Evolutionary conservation across 345 rosid species (phyloP).

Genomic region (Eucalyptus shirleyi): DNA sequence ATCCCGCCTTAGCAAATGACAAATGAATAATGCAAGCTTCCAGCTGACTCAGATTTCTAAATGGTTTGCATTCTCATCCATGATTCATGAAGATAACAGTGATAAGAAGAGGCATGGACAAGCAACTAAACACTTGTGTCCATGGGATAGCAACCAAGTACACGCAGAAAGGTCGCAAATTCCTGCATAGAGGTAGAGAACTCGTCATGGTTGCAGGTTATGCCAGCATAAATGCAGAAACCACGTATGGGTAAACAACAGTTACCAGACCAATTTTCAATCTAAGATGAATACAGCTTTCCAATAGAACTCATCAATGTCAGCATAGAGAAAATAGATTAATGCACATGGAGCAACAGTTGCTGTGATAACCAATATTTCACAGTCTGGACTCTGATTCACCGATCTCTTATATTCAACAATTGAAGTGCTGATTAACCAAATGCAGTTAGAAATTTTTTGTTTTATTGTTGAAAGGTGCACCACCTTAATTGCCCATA

Average conservation of each 20-base stretch:
- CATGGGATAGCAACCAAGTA: slow-evolving; percentile 56
- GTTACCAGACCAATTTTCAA: background rate
- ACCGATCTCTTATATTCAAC: background rate
- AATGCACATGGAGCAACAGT: background rate
- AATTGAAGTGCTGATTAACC: background rate
- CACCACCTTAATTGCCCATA: background rate
- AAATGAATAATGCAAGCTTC: background rate
- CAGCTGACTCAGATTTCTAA: background rate
- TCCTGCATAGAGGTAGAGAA: slow-evolving; percentile 19
- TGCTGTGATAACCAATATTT: background rate
- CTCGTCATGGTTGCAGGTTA: background rate
- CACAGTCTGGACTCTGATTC: background rate
- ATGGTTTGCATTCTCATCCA: background rate
- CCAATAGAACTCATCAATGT: background rate
- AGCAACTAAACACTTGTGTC: slow-evolving; percentile 4
- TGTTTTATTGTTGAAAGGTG: background rate
- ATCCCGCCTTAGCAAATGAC: background rate
- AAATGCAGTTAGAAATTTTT: background rate
- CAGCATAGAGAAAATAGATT: background rate
- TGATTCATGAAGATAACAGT: background rate
- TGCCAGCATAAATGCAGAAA: background rate
- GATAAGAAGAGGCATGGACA: background rate
- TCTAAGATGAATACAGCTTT: background rate
- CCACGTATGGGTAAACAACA: background rate
- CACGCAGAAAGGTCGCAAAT: slow-evolving; percentile 50